phyloP scores from a whole-genome alignment of 441 rosid genomes.

The Populus hybrid region DNA sequence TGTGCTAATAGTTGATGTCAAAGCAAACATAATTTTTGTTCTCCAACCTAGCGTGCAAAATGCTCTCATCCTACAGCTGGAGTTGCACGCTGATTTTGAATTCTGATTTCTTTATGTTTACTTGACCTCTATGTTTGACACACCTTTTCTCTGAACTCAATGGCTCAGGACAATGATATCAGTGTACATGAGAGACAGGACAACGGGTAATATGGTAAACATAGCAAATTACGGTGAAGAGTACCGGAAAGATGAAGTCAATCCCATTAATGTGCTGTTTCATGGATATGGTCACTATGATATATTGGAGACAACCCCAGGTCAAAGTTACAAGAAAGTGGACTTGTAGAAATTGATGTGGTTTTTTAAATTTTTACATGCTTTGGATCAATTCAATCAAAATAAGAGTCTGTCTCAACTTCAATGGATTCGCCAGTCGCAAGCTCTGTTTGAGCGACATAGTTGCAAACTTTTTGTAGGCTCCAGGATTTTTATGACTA shows the following conservation, averaged over 20 bases:
- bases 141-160: constrained; percentile 1
- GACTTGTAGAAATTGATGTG: constrained; percentile 22
- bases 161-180: constrained; percentile 51
- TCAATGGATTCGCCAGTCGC: constrained; percentile 17
- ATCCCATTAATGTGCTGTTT: constrained; percentile 56
- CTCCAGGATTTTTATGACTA: neutral
- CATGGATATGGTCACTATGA: constrained; percentile 81
- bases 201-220: constrained; percentile 43
- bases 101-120: constrained; percentile 1
- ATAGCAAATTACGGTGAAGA: constrained; percentile 63
- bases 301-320: constrained; percentile 40
- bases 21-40: neutral
- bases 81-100: neutral
- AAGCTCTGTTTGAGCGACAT: constrained; percentile 13
- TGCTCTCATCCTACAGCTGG: neutral
- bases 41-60: neutral
- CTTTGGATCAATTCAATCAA: neutral
- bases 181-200: constrained; percentile 54
- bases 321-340: constrained; percentile 25
- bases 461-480: constrained; percentile 24
- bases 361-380: constrained; percentile 16
- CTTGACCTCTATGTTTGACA: constrained; percentile 17
- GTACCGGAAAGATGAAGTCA: constrained; percentile 40
- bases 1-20: constrained; percentile 9
- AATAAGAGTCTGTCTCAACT: constrained; percentile 13